Evolutionary conservation across 2,329 filamentous ascomycete species (phyloP), one percentile per base, ranked within the genome.

Genomic region (Dryadomyces sulphureus): DNA sequence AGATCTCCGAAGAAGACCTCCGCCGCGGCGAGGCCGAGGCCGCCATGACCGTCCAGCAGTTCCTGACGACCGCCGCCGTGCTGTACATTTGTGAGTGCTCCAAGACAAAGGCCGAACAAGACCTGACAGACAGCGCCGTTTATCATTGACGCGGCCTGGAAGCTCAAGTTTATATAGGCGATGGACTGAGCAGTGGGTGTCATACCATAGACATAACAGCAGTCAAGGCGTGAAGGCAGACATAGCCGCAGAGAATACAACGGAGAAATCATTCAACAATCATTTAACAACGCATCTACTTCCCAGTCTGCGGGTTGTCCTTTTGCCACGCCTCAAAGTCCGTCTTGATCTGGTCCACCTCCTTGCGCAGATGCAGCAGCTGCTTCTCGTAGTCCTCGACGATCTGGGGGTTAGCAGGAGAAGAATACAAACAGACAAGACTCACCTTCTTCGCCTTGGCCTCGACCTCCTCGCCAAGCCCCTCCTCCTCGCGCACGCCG

Each of bases 51-150:
- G 68, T 90, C 54, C 78, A 83, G 66, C 72, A 70, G 56, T 81
- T 81, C 51, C 59, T 81, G 46, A 72, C 75, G 35, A 77, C 77
- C 16, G 79, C 79, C 52, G 68, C 80, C 35, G 62, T 84, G 43
- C 72, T 92, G 42, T 90, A 90, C 60, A 66, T 92, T 50, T 86
- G 85, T 92, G n/a, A n/a, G n/a, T n/a, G n/a, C n/a, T n/a, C n/a
- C n/a, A n/a, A n/a, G n/a, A n/a, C n/a, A n/a, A n/a, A n/a, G n/a
- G n/a, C n/a, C n/a, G n/a, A n/a, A n/a, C n/a, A n/a, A n/a, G n/a
- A n/a, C n/a, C n/a, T n/a, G n/a, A n/a, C n/a, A n/a, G n/a, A 20
- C 45, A 79, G 75, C 73, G 47, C 75, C 75, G 45, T 79, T 78
- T 56, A 67, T 71, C 52, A 65, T 79, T 56, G 72, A 78, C 50